Evolutionary conservation across 371 early-diverging fungal species (phyloP), one percentile per base, ranked within the genome.

Genomic region (Rhizopus delemar): DNA sequence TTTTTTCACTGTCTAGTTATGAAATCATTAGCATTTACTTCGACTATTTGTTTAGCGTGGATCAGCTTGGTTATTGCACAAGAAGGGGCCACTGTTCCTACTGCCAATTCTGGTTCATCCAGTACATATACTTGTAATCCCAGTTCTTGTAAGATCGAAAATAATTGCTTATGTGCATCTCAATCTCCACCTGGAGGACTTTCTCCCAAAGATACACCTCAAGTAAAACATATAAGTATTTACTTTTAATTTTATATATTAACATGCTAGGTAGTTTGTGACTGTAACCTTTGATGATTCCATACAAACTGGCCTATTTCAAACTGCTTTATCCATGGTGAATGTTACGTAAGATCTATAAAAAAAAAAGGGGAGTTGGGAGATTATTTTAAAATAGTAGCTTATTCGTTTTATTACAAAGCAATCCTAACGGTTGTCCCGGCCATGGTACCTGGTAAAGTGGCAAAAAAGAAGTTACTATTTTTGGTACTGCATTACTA

Each of bases 251-350:
- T 11, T 15, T 16, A 8, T 43, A 13, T 43, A 13, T 15, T 43
- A 43, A 43, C 11, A 43, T 43, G 4, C 0, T 43, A 2, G 0
- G 2, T 22, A 78, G 78, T 88, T 90, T 65, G 73, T 89, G 28
- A 75, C 83, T 22, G 58, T 90, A 15, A 89, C 89, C 4, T 87
- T 79, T 67, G 89, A 88, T 58, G 90, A 90, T 68, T 80, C 86
- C 5, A 57, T 90, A 41, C 88, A 90, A 55, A 68, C 66, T 8
- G 51, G 60, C 8, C 51, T 80, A 4, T 41, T 62, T 9, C 52
- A 68, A 33, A 64, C 74, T 3, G 67, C 81, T 41, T 16, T 62
- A 15, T 41, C 72, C 34, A 62, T 80, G 70, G 60, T 79, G 2
- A 68, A 73, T 62, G 65, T 70, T 43, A 80, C 65, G 74, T 75